phyloP scores from a whole-genome alignment of 257 asterid species.

The Przewalskia tangutica region DNA sequence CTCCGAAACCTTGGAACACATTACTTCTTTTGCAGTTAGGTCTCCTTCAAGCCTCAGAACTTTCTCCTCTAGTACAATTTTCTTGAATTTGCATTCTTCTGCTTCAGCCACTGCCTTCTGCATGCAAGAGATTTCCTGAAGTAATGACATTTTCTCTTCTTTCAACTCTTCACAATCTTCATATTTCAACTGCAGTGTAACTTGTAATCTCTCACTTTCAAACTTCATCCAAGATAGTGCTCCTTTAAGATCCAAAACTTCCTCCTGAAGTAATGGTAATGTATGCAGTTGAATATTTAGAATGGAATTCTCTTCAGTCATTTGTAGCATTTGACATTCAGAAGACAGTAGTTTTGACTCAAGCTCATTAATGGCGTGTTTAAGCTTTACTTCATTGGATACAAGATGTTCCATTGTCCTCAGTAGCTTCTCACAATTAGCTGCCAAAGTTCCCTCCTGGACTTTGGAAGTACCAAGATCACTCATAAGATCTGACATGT shows the following conservation, averaged over 20 bases:
- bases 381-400: conserved; percentile 17
- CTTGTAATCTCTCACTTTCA: conserved; percentile 19
- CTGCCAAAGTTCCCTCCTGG: conserved; percentile 10
- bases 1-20: conserved; percentile 18
- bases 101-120: conserved; percentile 12
- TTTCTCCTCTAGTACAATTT: conserved; percentile 29
- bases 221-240: conserved; percentile 17
- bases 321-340: conserved; percentile 22
- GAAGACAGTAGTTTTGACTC: conserved; percentile 19
- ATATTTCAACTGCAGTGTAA: conserved; percentile 19
- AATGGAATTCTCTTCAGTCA: conserved; percentile 24
- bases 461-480: conserved; percentile 5
- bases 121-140: conserved; percentile 18
- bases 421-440: conserved; percentile 10
- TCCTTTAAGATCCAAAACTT: conserved; percentile 23
- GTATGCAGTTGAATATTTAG: conserved; percentile 17
- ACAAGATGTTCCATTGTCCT: conserved; percentile 6
- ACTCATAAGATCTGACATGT: conserved; percentile 1
- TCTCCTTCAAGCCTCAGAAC: conserved; percentile 40
- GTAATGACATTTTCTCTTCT: conserved; percentile 11
- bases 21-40: conserved; percentile 31
- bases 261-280: conserved; percentile 19
- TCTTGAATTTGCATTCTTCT: conserved; percentile 22
- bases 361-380: conserved; percentile 17
- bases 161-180: conserved; percentile 25